Conservation (phyloP, 306 rosid genomes). For the Carpinus viminea region DNA sequence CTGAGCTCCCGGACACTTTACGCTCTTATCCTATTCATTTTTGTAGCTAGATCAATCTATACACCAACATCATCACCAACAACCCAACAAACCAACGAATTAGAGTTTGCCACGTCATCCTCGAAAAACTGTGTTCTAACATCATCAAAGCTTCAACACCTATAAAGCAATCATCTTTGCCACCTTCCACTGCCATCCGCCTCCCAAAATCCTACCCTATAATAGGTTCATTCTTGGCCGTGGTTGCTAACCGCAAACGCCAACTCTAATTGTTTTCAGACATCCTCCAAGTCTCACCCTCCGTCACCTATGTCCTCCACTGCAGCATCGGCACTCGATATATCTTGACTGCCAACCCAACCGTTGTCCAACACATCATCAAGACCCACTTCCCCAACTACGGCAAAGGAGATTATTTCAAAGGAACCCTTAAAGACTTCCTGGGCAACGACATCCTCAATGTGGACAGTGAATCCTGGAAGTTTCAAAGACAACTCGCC, state of each 20-base stretch:
- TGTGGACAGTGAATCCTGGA: constrained; percentile 56
- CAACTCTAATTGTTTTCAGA: constrained; percentile 60
- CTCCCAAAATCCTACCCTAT: constrained; percentile 59
- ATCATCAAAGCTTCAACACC: constrained; percentile 8
- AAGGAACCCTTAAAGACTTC: constrained; percentile 38
- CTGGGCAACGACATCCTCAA: constrained; percentile 71
- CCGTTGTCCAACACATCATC: constrained; percentile 66
- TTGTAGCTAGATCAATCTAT: too few species aligned
- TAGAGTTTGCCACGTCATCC: too few species aligned
- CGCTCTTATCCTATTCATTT: too few species aligned
- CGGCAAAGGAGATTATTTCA: constrained; percentile 39
- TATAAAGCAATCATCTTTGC: not conserved
- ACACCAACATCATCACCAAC: too few species aligned
- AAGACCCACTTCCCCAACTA: constrained; percentile 55
- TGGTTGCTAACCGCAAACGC: constrained; percentile 38
- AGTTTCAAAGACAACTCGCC: constrained; percentile 60
- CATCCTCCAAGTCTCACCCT: constrained; percentile 1
- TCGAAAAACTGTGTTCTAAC: too few species aligned
- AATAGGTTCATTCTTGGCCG: constrained; percentile 10
- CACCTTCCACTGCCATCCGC: constrained; percentile 7
- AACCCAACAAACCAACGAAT: too few species aligned
- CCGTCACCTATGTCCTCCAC: constrained; percentile 58
- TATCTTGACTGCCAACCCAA: constrained; percentile 58
- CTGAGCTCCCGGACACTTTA: too few species aligned
- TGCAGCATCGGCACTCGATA: constrained; percentile 27